These are phyloP conservation scores for Candida glaebosa DNA, from an alignment of 805 yeast genomes.

Conservation along the genomic window DNA sequence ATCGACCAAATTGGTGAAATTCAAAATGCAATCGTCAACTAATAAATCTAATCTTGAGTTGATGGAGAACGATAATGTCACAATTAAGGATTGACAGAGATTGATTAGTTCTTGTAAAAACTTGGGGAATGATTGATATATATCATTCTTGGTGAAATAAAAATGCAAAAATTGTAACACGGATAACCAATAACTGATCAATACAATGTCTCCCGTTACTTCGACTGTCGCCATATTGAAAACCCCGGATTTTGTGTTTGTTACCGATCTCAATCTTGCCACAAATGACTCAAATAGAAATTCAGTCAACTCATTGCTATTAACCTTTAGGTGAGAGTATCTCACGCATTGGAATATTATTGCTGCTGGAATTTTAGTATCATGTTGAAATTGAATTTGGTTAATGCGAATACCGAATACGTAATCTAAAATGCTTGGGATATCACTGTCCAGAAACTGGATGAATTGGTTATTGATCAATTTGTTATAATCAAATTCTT, in stretches of 20 bases:
- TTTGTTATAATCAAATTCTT: conserved; percentile 54
- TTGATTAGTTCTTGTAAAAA: conserved; percentile 61
- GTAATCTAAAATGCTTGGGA: conserved; percentile 47
- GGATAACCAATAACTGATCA: conserved; percentile 85
- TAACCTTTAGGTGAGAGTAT: conserved; percentile 56
- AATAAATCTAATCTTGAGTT: conserved; percentile 56
- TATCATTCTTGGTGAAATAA: conserved; percentile 64
- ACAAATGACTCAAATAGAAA: conserved; percentile 58
- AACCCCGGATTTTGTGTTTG: conserved; percentile 60
- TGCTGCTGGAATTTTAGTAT: conserved; percentile 62
- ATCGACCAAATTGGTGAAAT: conserved; percentile 81
- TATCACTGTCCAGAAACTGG: conserved; percentile 56
- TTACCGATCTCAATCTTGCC: conserved; percentile 57
- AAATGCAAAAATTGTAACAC: conserved; percentile 73
- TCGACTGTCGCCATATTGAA: conserved; percentile 37
- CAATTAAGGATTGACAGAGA: conserved; percentile 57
- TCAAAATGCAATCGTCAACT: conserved; percentile 64
- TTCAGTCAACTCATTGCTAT: conserved; percentile 54
- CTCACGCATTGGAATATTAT: conserved; percentile 67
- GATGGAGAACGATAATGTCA: conserved; percentile 64
- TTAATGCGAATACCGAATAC: conserved; percentile 44
- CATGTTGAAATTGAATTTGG: conserved; percentile 35
- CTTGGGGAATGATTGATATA: conserved; percentile 53
- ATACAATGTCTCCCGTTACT: conserved; percentile 60
- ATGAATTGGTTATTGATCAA: conserved; percentile 57